Conservation (phyloP, 441 rosid genomes). For the Pelargonium australe region DNA sequence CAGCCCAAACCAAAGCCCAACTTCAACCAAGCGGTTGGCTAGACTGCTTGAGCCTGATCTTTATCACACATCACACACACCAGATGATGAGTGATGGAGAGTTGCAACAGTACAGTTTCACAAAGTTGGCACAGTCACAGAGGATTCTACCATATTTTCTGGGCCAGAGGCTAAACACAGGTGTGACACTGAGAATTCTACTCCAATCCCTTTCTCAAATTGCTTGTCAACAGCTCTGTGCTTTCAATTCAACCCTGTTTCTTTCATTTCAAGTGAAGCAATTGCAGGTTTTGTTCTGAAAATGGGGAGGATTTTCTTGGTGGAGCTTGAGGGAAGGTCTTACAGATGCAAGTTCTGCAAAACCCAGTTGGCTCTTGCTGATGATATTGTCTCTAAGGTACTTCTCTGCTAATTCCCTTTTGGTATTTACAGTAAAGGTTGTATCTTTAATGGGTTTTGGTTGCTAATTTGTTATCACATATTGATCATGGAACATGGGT, state of each 20-base stretch:
- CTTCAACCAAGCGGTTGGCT: background rate
- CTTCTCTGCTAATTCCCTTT: background rate
- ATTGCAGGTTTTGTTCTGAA: background rate
- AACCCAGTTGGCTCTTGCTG: conserved; percentile 73
- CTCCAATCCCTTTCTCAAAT: background rate
- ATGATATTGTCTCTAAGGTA: conserved; percentile 67
- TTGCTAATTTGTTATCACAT: background rate
- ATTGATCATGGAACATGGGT: conserved; percentile 7
- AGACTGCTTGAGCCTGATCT: background rate
- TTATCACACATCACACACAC: background rate
- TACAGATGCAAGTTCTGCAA: conserved; percentile 81
- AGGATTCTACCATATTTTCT: background rate
- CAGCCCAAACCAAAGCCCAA: conserved; percentile 3
- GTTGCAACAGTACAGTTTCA: background rate
- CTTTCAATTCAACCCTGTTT: background rate
- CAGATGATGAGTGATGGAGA: background rate
- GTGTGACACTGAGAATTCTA: background rate
- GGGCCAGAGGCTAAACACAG: conserved; percentile 2
- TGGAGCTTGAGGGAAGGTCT: conserved; percentile 82
- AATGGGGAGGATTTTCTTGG: conserved; percentile 81
- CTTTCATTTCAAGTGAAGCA: background rate
- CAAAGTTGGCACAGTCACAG: conserved; percentile 3
- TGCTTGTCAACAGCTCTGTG: background rate
- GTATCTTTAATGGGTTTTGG: background rate
- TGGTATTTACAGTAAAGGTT: background rate